These are phyloP conservation scores for Platanus orientalis DNA, from an alignment of 164 flowering plant genomes.

Conservation along the genomic window DNA sequence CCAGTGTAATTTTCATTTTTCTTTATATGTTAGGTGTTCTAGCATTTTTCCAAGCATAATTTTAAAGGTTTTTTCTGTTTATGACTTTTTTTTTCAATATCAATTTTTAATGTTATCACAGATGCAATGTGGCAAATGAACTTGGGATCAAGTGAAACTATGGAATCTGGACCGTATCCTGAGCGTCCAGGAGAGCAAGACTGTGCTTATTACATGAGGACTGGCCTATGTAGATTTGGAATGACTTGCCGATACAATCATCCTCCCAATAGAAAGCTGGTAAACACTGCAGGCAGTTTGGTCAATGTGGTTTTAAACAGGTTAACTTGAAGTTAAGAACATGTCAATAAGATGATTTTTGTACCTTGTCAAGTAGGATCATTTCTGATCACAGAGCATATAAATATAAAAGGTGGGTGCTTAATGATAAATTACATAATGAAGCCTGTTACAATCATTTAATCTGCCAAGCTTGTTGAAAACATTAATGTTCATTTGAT, in stretches of 20 bases:
- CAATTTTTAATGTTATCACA: conserved; percentile 23
- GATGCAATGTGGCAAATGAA: conserved; percentile 86
- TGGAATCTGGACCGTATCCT: conserved; percentile 77
- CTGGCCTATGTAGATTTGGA: conserved; percentile 94
- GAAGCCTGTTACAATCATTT: too few species aligned
- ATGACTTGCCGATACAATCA: conserved; percentile 89
- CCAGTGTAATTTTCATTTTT: neutral
- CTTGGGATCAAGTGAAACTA: conserved; percentile 59
- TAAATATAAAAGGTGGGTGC: neutral
- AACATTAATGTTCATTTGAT: too few species aligned
- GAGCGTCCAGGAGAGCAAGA: conserved; percentile 93
- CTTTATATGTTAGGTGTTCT: neutral
- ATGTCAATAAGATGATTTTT: neutral
- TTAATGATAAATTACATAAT: too few species aligned
- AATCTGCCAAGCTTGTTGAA: too few species aligned
- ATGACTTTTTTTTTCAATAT: neutral
- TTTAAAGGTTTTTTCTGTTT: neutral
- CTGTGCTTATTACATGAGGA: conserved; percentile 87
- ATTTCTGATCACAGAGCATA: neutral
- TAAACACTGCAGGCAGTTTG: conserved; percentile 23
- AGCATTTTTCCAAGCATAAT: neutral
- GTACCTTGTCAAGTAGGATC: neutral
- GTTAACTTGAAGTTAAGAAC: neutral
- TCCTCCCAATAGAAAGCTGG: conserved; percentile 88
- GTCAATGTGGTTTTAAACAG: neutral